Evolutionary conservation across 345 rosid species (phyloP).

Genomic region (Odontarrhena argentea): DNA sequence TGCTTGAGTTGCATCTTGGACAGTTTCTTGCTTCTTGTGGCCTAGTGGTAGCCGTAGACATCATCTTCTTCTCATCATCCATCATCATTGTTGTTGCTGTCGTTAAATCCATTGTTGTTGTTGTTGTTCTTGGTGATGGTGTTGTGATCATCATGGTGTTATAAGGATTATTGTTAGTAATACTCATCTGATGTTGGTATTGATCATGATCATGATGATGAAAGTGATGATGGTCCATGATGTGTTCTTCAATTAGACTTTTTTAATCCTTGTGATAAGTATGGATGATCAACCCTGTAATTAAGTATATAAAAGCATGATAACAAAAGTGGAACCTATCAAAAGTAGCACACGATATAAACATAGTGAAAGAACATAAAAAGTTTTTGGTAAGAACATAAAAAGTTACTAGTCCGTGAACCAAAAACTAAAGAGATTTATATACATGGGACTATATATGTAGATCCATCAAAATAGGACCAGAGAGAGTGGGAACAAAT

Average conservation of each 20-base stretch:
- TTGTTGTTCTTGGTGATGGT: constrained; percentile 18
- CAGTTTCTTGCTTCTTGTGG: constrained; percentile 43
- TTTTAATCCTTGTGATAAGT: constrained; percentile 31
- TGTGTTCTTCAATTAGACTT: constrained; percentile 13
- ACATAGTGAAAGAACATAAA: not conserved
- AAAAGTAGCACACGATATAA: constrained; percentile 10
- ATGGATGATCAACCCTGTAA: constrained; percentile 25
- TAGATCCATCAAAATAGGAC: constrained; percentile 17
- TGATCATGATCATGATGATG: constrained; percentile 34
- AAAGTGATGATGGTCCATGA: constrained; percentile 37
- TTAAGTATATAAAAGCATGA: constrained; percentile 3
- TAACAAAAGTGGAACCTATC: constrained; percentile 19
- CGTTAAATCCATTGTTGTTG: constrained; percentile 24
- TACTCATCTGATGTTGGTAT: constrained; percentile 29
- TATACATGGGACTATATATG: constrained; percentile 23
- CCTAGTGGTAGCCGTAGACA: constrained; percentile 29
- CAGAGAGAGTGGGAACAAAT: constrained; percentile 35
- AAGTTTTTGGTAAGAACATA: not conserved
- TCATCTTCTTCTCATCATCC: constrained; percentile 38
- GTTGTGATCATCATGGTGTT: constrained; percentile 28
- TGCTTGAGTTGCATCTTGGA: constrained; percentile 46
- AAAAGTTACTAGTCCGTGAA: constrained; percentile 22
- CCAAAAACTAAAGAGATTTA: constrained; percentile 20
- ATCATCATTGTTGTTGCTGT: constrained; percentile 29
- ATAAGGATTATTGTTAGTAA: constrained; percentile 31